A percentile compares a stretch with the other conserved stretches of the same genome.
phyloP scores from a whole-genome alignment of 1,284 basidiomycete genomes.

The Ustilago xerochloae region DNA sequence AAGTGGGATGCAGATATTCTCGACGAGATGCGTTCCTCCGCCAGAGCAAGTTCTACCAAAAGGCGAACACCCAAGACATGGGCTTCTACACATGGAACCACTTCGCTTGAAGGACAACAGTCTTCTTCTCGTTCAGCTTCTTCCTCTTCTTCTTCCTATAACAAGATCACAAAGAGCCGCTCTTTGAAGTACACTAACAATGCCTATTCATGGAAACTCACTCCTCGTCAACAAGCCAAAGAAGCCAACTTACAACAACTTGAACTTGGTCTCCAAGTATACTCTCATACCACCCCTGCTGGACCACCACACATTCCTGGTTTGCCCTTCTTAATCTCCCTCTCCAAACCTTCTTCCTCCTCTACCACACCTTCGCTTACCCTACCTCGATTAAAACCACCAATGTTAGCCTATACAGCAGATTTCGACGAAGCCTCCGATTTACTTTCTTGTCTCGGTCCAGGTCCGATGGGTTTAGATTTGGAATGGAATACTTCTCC shows the following conservation, averaged over 20 bases:
- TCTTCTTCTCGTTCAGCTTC: neutral
- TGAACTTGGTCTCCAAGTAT: conserved; percentile 22
- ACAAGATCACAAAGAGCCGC: neutral
- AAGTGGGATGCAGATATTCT: conserved; percentile 9
- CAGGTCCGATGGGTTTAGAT: conserved; percentile 51
- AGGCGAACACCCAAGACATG: conserved; percentile 35
- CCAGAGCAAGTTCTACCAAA: neutral
- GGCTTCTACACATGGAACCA: conserved; percentile 26
- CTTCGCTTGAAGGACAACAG: too few relatives aligned
- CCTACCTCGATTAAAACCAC: conserved; percentile 7
- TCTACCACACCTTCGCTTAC: neutral
- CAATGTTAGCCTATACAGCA: conserved; percentile 38
- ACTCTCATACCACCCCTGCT: conserved; percentile 20
- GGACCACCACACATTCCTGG: conserved; percentile 16
- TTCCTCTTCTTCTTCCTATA: neutral
- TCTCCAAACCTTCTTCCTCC: conserved; percentile 11
- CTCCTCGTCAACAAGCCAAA: conserved; percentile 9
- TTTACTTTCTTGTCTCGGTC: conserved; percentile 26
- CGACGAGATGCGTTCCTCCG: conserved; percentile 21
- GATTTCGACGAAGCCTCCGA: conserved; percentile 32
- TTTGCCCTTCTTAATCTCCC: conserved; percentile 8
- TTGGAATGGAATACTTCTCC: conserved; percentile 54
- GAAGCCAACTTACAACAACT: conserved; percentile 20
- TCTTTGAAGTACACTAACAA: neutral
- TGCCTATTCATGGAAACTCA: neutral